phyloP scores from a whole-genome alignment of 345 rosid species.

The Eucalyptus erythrocorys region DNA sequence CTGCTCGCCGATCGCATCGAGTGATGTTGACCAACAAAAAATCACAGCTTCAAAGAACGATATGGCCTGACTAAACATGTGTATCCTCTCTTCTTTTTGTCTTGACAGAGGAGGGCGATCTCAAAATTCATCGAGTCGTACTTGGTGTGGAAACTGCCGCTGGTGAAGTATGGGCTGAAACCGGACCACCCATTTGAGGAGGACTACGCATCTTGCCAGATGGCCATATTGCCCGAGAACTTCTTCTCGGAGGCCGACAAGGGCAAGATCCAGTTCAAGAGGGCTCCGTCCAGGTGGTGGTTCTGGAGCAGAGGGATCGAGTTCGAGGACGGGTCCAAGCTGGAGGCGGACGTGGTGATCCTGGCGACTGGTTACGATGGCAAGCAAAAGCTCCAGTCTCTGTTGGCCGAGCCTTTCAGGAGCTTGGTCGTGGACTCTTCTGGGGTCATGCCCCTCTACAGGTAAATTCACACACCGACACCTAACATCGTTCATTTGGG shows the following conservation, averaged over 20 bases:
- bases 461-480: slow-evolving; percentile 5
- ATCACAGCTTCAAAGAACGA: not conserved
- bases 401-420: slow-evolving; percentile 32
- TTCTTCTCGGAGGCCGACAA: slow-evolving; percentile 47
- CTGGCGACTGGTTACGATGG: slow-evolving; percentile 48
- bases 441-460: slow-evolving; percentile 45
- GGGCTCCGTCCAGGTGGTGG: slow-evolving; percentile 34
- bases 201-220: slow-evolving; percentile 52
- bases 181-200: slow-evolving; percentile 50
- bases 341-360: slow-evolving; percentile 48
- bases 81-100: not conserved
- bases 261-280: slow-evolving; percentile 44
- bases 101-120: slow-evolving; percentile 19
- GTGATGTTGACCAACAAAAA: not conserved
- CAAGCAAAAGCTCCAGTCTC: slow-evolving; percentile 24
- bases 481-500: not conserved
- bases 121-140: slow-evolving; percentile 51
- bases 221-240: slow-evolving; percentile 43
- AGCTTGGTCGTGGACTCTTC: slow-evolving; percentile 11
- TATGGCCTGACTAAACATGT: not conserved
- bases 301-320: slow-evolving; percentile 35
- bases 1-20: not conserved
- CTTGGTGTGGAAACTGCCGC: slow-evolving; percentile 38
- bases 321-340: slow-evolving; percentile 25
- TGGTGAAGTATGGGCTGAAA: slow-evolving; percentile 34